Percentiles rank a stretch among this genome's conserved stretches.
Evolutionary conservation across 495 filamentous ascomycete species (phyloP).

Genomic region (Daldinia concentrica): DNA sequence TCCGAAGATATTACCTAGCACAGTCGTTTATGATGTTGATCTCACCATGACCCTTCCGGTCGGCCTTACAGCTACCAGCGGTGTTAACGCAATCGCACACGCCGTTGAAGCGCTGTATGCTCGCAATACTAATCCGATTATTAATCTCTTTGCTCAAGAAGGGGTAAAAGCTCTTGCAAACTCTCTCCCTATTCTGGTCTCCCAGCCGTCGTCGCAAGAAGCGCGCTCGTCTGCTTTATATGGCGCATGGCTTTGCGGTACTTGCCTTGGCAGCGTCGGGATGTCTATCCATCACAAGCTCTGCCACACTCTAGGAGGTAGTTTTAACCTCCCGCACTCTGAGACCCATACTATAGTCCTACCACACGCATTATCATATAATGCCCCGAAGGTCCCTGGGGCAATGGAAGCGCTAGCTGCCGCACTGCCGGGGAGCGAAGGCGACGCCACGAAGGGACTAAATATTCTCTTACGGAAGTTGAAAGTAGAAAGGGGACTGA

Average conservation of each 20-base stretch:
- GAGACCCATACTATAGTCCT: conserved; percentile 75
- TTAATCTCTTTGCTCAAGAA: conserved; percentile 66
- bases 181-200: conserved; percentile 66
- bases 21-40: conserved; percentile 76
- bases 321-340: conserved; percentile 74
- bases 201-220: conserved; percentile 56
- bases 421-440: conserved; percentile 66
- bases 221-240: conserved; percentile 69
- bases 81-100: conserved; percentile 77
- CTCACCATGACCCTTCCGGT: conserved; percentile 71
- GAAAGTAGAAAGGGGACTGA: conserved; percentile 66
- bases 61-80: conserved; percentile 68
- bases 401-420: conserved; percentile 66
- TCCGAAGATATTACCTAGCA: conserved; percentile 70
- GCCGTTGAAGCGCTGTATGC: conserved; percentile 74
- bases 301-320: conserved; percentile 73
- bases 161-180: conserved; percentile 63
- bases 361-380: conserved; percentile 74
- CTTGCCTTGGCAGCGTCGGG: conserved; percentile 70
- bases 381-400: conserved; percentile 68
- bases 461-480: conserved; percentile 67
- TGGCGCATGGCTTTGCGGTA: conserved; percentile 73
- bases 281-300: conserved; percentile 79
- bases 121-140: conserved; percentile 68
- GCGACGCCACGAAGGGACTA: conserved; percentile 65